These are phyloP conservation scores for Capsicum rhomboideum DNA, from an alignment of 257 asterid genomes.

Conservation along the genomic window DNA sequence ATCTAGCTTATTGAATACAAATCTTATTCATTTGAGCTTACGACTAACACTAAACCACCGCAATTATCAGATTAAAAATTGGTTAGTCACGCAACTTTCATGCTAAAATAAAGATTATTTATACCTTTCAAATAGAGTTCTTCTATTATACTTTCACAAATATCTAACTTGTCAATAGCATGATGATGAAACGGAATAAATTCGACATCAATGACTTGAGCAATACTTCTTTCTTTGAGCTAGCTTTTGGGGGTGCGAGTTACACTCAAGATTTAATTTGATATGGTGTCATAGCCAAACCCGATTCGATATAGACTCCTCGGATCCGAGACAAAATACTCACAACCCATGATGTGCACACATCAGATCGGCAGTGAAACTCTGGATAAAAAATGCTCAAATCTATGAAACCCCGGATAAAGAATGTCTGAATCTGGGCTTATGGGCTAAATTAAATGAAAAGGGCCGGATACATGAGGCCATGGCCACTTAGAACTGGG, in stretches of 20 bases:
- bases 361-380: neutral
- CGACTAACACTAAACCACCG: neutral
- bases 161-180: neutral
- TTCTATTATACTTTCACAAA: neutral
- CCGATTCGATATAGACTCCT: neutral
- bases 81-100: neutral
- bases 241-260: neutral
- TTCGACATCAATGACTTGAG: neutral
- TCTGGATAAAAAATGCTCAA: neutral
- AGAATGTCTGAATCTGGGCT: neutral
- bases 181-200: neutral
- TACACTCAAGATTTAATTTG: neutral
- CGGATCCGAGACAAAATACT: too few relatives aligned
- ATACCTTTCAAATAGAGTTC: neutral
- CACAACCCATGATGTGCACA: too few relatives aligned
- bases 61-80: neutral
- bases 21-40: too few relatives aligned
- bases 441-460: neutral
- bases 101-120: neutral
- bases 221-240: neutral
- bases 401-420: neutral
- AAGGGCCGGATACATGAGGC: neutral
- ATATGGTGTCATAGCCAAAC: neutral
- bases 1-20: neutral
- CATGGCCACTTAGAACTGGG: neutral